Conservation (phyloP, 2,329 filamentous ascomycete species). For the Zymoseptoria passerinii region DNA sequence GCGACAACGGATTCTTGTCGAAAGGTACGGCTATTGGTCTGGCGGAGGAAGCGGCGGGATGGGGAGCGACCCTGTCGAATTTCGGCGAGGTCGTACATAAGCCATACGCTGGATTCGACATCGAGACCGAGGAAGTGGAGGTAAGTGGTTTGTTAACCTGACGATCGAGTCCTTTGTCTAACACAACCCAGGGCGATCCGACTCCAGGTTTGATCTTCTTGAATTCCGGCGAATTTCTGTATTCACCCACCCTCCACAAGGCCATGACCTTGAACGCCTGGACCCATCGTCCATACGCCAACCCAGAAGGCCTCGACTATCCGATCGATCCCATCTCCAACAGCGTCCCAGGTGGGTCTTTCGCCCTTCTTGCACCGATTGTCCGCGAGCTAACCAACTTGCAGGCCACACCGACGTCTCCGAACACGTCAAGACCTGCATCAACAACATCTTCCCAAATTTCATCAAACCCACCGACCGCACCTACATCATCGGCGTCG, state of each 20-base stretch:
- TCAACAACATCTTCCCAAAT: conserved; percentile 51
- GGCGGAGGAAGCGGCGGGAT: conserved; percentile 38
- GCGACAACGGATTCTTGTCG: conserved; percentile 56
- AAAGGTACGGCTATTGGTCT: conserved; percentile 63
- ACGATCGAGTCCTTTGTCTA: conserved; percentile 5
- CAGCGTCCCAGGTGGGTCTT: conserved; percentile 38
- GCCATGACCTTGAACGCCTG: conserved; percentile 54
- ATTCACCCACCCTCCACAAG: conserved; percentile 57
- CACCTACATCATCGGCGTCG: conserved; percentile 63
- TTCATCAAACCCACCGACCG: conserved; percentile 41
- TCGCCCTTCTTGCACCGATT: neutral
- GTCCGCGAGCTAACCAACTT: neutral
- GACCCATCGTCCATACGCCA: conserved; percentile 47
- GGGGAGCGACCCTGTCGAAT: conserved; percentile 1
- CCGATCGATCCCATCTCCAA: conserved; percentile 41
- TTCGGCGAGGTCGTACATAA: neutral
- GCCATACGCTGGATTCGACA: neutral
- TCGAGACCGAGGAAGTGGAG: neutral
- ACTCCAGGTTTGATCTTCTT: conserved; percentile 60
- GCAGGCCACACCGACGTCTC: conserved; percentile 46
- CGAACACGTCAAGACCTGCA: conserved; percentile 60
- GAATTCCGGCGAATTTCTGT: conserved; percentile 69
- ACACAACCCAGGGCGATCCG: conserved; percentile 16
- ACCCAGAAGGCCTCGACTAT: conserved; percentile 51
- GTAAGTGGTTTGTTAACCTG: neutral